phyloP scores from a whole-genome alignment of 2,329 filamentous ascomycete genomes.

The Cercospora sp. region DNA sequence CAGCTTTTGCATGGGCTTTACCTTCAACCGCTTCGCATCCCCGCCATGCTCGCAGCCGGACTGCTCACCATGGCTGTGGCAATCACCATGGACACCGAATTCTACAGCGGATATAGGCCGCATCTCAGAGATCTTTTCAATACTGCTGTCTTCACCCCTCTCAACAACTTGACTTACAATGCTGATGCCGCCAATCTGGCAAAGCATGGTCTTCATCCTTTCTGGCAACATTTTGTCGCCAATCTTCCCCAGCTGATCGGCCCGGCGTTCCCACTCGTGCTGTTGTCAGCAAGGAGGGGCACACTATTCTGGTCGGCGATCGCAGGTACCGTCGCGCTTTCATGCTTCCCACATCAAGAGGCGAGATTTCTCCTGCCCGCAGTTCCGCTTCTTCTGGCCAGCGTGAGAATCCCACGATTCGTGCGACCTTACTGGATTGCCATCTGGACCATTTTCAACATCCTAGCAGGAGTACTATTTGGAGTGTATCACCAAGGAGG shows the following conservation, averaged over 20 bases:
- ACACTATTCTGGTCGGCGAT: slow-evolving; percentile 71
- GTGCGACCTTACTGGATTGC: slow-evolving; percentile 23
- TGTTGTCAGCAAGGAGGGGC: slow-evolving; percentile 55
- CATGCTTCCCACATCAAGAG: slow-evolving; percentile 76
- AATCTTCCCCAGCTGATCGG: slow-evolving; percentile 57
- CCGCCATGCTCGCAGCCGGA: slow-evolving; percentile 63
- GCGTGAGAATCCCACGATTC: slow-evolving; percentile 64
- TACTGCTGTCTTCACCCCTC: slow-evolving; percentile 53
- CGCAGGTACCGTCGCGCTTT: slow-evolving; percentile 69
- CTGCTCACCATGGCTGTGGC: slow-evolving; percentile 71
- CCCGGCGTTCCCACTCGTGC: slow-evolving; percentile 50
- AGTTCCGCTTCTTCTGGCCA: slow-evolving; percentile 74
- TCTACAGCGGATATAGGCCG: slow-evolving; percentile 72
- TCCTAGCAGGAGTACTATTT: slow-evolving; percentile 68
- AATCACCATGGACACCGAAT: slow-evolving; percentile 79
- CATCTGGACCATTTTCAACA: slow-evolving; percentile 69
- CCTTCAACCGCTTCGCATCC: slow-evolving; percentile 58
- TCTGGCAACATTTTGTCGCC: slow-evolving; percentile 53
- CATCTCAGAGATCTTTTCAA: slow-evolving; percentile 64
- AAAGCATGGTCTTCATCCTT: slow-evolving; percentile 55
- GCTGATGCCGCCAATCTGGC: slow-evolving; percentile 51
- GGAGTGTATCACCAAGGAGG: slow-evolving; percentile 81
- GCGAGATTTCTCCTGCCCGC: slow-evolving; percentile 75
- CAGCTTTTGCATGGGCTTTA: slow-evolving; percentile 82
- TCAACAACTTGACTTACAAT: slow-evolving; percentile 57